Evolutionary conservation across 371 early-diverging fungal genomes (phyloP).

Genomic region (Entomophthora muscae): DNA sequence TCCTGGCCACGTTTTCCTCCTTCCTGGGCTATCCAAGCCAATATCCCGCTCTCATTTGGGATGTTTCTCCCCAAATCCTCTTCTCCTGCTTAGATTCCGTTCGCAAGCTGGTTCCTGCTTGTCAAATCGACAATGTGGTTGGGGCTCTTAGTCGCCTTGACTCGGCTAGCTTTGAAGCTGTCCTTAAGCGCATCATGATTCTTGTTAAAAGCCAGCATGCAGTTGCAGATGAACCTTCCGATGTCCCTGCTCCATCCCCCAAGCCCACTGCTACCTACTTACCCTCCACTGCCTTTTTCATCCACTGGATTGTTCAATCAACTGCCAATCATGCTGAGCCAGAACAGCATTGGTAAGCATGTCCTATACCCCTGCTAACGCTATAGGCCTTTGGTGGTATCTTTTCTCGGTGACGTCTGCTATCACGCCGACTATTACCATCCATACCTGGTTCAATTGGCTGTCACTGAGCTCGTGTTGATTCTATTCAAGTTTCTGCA

Average conservation of each 20-base stretch:
- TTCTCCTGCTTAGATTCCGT: constrained; percentile 5
- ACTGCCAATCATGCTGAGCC: background rate
- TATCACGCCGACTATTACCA: constrained; percentile 9
- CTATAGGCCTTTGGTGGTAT: constrained; percentile 3
- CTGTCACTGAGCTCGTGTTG: background rate
- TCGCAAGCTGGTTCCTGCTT: constrained; percentile 1
- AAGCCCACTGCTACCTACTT: background rate
- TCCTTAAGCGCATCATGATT: constrained; percentile 7
- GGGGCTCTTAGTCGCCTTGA: background rate
- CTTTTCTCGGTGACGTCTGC: constrained; percentile 6
- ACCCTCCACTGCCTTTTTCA: constrained; percentile 5
- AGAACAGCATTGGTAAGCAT: background rate
- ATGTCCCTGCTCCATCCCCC: background rate
- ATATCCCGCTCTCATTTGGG: constrained; percentile 7
- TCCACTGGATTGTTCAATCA: constrained; percentile 4
- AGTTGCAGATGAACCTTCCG: background rate
- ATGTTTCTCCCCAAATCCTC: background rate
- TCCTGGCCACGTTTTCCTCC: constrained; percentile 5
- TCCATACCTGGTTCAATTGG: constrained; percentile 4
- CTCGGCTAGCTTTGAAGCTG: background rate
- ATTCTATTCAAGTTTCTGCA: background rate
- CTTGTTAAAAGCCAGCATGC: constrained; percentile 4
- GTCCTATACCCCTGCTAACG: background rate
- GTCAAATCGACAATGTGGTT: background rate
- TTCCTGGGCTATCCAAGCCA: constrained; percentile 4